Conservation (phyloP, 129 eudicot species). For the Helianthus tuberosus region DNA sequence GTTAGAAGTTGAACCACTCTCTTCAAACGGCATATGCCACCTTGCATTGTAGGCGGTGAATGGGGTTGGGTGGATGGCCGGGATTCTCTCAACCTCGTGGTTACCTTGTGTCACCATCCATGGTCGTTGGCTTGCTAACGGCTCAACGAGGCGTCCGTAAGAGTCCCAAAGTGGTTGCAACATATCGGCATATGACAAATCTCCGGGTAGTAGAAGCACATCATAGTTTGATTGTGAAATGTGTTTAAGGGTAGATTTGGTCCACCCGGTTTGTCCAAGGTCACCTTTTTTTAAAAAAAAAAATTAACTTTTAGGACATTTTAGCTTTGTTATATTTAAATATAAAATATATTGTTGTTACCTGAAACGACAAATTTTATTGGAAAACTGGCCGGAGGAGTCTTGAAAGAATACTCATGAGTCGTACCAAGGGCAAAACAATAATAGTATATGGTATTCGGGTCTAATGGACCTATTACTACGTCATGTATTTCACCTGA, state of each 20-base stretch:
- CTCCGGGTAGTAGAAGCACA: conserved; percentile 72
- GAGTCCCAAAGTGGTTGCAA: conserved; percentile 70
- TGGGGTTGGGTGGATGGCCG: conserved; percentile 12
- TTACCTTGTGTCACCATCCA: conserved; percentile 98
- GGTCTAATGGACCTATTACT: conserved; percentile 60
- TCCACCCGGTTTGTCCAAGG: conserved; percentile 81
- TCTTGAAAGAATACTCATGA: conserved; percentile 54
- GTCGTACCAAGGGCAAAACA: conserved; percentile 42
- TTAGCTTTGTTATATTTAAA: background rate
- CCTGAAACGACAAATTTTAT: conserved; percentile 62
- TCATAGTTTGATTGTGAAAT: conserved; percentile 58
- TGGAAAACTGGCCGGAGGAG: conserved; percentile 66
- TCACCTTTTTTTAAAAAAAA: conserved; percentile 71
- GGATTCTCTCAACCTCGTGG: conserved; percentile 69
- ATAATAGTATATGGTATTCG: conserved; percentile 55
- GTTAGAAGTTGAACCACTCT: conserved; percentile 68
- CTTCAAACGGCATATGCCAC: conserved; percentile 83
- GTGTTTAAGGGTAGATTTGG: conserved; percentile 66
- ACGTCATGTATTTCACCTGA: conserved; percentile 65
- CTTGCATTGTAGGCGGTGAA: conserved; percentile 75
- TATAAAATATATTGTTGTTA: conserved; percentile 5
- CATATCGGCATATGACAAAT: conserved; percentile 68
- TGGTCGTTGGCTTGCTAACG: conserved; percentile 70
- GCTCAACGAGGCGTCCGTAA: conserved; percentile 65
- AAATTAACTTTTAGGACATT: background rate